A percentile compares a stretch with the other conserved stretches of the same genome.
phyloP scores from a whole-genome alignment of 2,329 filamentous ascomycete species.

The Aspergillus piperis region DNA sequence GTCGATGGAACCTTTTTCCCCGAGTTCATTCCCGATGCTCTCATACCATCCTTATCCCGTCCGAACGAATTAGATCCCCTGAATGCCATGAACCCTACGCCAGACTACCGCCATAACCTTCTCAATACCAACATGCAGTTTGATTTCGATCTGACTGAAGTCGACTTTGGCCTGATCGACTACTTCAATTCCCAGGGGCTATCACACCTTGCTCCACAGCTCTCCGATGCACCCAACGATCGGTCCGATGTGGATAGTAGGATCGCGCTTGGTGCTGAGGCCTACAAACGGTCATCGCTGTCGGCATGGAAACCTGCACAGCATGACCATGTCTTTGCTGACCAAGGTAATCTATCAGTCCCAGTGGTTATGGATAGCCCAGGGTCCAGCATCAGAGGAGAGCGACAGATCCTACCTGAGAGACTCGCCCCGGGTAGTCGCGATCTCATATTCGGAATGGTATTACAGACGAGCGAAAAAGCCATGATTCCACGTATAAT shows the following conservation, averaged over 20 bases:
- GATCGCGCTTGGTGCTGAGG: conserved; percentile 31
- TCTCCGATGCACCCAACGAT: conserved; percentile 16
- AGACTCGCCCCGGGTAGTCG: conserved; percentile 42
- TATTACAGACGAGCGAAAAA: conserved; percentile 59
- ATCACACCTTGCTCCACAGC: conserved; percentile 10
- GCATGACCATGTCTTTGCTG: conserved; percentile 27
- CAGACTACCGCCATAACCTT: conserved; percentile 25
- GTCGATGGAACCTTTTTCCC: conserved; percentile 34
- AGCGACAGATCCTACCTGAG: conserved; percentile 26
- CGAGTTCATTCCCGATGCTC: conserved; percentile 31
- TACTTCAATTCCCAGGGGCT: conserved; percentile 27
- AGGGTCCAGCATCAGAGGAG: conserved; percentile 15
- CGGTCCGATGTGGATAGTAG: conserved; percentile 26
- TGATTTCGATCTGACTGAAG: conserved; percentile 31
- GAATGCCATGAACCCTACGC: conserved; percentile 16
- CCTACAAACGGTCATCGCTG: conserved; percentile 31
- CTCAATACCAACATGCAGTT: conserved; percentile 24
- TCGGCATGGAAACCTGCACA: conserved; percentile 32
- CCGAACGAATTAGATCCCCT: conserved; percentile 27
- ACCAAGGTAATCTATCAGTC: conserved; percentile 32
- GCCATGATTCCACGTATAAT: conserved; percentile 56
- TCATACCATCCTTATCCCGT: conserved; percentile 28
- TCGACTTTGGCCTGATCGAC: conserved; percentile 32
- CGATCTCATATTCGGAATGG: conserved; percentile 65
- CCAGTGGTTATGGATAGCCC: conserved; percentile 29